Conservation (phyloP, 192 early-diverging fungal genomes). For the Umbelopsis ramanniana region DNA sequence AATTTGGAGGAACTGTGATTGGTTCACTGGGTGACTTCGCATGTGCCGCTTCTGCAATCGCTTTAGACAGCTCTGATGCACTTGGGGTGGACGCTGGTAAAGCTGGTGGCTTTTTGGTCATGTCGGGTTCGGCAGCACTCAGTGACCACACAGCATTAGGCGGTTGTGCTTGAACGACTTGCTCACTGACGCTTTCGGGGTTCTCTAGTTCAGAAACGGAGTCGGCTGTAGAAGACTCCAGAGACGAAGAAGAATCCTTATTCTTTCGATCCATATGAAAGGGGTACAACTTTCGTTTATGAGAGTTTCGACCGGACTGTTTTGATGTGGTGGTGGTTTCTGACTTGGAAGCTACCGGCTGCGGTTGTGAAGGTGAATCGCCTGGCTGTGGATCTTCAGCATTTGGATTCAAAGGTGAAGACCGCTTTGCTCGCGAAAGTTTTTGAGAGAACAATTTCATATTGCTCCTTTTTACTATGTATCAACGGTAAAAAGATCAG, state of each 20-base stretch:
- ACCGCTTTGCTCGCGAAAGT: constrained; percentile 21
- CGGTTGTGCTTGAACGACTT: constrained; percentile 6
- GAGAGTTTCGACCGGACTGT: not conserved
- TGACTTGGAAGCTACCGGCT: constrained; percentile 2
- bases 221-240: not conserved
- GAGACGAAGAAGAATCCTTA: not conserved
- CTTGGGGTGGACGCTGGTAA: constrained; percentile 10
- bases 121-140: not conserved
- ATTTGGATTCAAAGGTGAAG: constrained; percentile 18
- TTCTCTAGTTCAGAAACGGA: not conserved
- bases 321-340: not conserved
- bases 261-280: constrained; percentile 7
- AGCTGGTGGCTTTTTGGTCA: constrained; percentile 14
- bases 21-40: not conserved
- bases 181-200: not conserved
- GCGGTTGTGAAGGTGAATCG: not conserved
- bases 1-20: constrained; percentile 3
- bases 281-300: constrained; percentile 14
- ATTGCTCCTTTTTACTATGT: not conserved
- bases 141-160: constrained; percentile 15
- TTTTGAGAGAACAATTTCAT: constrained; percentile 23
- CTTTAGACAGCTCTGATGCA: constrained; percentile 8
- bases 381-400: not conserved
- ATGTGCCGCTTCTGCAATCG: constrained; percentile 17
- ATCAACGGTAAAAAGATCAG: not conserved